A percentile compares a stretch with the other conserved stretches of the same genome.
phyloP scores from a whole-genome alignment of 768 basidiomycete species.

The Amanita brunnescens region DNA sequence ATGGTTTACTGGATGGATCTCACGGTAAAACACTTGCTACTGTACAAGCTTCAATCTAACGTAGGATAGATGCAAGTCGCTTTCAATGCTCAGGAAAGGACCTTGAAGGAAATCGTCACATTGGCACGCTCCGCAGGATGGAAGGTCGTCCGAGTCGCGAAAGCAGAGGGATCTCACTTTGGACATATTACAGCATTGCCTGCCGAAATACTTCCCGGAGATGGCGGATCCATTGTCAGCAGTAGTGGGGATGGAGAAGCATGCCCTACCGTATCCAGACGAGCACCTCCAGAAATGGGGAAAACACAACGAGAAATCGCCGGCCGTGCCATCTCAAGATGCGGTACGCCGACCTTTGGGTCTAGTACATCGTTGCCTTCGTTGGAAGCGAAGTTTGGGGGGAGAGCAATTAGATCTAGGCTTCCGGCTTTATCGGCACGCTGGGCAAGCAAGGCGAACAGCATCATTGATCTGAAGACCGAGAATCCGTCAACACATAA shows the following conservation, averaged over 20 bases:
- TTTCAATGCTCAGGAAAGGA: slow-evolving; percentile 65
- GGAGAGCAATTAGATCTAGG: slow-evolving; percentile 4
- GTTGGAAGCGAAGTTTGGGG: slow-evolving; percentile 32
- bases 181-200: slow-evolving; percentile 67
- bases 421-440: slow-evolving; percentile 2
- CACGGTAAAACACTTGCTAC: slow-evolving; percentile 31
- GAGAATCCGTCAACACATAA: slow-evolving; percentile 8
- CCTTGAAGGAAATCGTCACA: slow-evolving; percentile 51
- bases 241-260: slow-evolving; percentile 9
- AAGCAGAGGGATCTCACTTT: slow-evolving; percentile 56
- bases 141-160: slow-evolving; percentile 48
- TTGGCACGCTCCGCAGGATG: slow-evolving; percentile 51
- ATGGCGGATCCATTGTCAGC: slow-evolving; percentile 15
- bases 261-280: neutral
- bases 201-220: slow-evolving; percentile 34
- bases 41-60: neutral
- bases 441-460: neutral
- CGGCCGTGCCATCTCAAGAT: slow-evolving; percentile 41
- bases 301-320: slow-evolving; percentile 25
- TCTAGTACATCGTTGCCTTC: slow-evolving; percentile 40
- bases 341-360: slow-evolving; percentile 56
- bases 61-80: slow-evolving; percentile 54
- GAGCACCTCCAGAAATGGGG: slow-evolving; percentile 8
- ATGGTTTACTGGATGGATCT: slow-evolving; percentile 68
- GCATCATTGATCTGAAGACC: neutral